Base-by-base conservation (phyloP, 2,329 filamentous ascomycete genomes). In the Aspergillus latus region DNA sequence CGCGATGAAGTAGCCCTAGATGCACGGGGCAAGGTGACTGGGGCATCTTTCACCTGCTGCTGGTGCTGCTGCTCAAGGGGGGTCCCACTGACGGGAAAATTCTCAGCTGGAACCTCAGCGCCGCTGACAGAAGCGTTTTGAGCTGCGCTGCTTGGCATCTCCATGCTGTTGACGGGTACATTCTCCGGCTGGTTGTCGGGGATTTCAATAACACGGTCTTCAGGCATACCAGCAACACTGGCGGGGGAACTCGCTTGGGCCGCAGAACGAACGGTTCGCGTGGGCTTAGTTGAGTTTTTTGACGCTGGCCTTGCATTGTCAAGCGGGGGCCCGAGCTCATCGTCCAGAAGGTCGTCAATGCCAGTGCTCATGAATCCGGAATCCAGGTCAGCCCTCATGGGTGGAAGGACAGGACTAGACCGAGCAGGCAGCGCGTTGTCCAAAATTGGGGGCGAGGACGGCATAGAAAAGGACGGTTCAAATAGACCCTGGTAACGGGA, bases 341-440 rank as follows among this genome's bases (percentile, higher is more conserved):
- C 84, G 37, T 87, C 87, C 57, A 90, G 84, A 5, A 86, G 78
- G 28, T 88, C 85, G n/a, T 88, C 83, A 13, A 88, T 71, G 5
- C 85, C 83, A n/a, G 88, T 88, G 68, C 89, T 94, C 83, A 92
- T 89, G 67, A 95, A 95, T 1, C 89, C 90, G 11, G 90, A 92
- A 68, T 96, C 90, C 15, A 77, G 77, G 66, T 76, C 64, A 68
- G 75, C 67, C 6, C 80, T 80, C 61, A 87, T 80, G 4, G 82
- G 81, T 51, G 86, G 85, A 49, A 92, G 80, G 43, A 85, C 82
- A 2, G 93, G 94, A 68, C 93, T 97, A 2, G 92, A 96, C 28
- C 87, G 84, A 29, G 85, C 84, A 4, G 88, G 86, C 28, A 80
- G 78, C 30, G 80, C 78, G 37, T 82, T 82, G 61, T 84, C 82